Percentiles rank a stretch among this genome's conserved stretches.
These are phyloP conservation scores for Schizophyllum amplum DNA, from an alignment of 1,284 basidiomycete species.

Conservation along the genomic window DNA sequence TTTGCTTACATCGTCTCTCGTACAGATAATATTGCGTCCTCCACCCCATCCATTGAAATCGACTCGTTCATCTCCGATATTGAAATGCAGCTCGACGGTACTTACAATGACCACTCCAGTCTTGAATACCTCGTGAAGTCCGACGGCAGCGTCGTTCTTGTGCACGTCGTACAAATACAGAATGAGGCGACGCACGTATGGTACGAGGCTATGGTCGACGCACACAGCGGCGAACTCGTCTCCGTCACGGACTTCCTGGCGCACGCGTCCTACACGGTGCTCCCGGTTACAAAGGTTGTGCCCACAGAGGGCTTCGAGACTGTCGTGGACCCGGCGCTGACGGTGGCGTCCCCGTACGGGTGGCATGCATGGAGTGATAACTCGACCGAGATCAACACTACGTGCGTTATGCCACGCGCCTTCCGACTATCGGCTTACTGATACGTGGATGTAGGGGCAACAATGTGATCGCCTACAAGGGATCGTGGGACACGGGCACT, in stretches of 20 bases:
- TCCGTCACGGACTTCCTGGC: slow-evolving; percentile 44
- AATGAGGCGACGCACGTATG: slow-evolving; percentile 44
- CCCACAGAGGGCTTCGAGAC: slow-evolving; percentile 25
- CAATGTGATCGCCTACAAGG: slow-evolving; percentile 29
- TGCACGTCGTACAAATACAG: slow-evolving; percentile 48
- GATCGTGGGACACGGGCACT: slow-evolving; percentile 15
- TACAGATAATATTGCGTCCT: slow-evolving; percentile 26
- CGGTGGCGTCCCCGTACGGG: slow-evolving; percentile 13
- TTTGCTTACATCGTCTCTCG: background rate
- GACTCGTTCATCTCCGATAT: slow-evolving; percentile 28
- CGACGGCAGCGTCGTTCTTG: slow-evolving; percentile 40
- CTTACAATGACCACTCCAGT: slow-evolving; percentile 30
- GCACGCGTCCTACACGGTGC: slow-evolving; percentile 30
- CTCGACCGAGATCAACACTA: slow-evolving; percentile 13
- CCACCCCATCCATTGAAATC: slow-evolving; percentile 23
- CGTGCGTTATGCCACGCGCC: slow-evolving; percentile 4
- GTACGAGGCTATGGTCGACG: slow-evolving; percentile 60
- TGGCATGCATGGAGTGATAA: slow-evolving; percentile 12
- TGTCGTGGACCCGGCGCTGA: slow-evolving; percentile 26
- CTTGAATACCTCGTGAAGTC: slow-evolving; percentile 38
- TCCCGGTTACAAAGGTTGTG: slow-evolving; percentile 26
- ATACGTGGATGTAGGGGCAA: slow-evolving; percentile 22
- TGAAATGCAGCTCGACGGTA: slow-evolving; percentile 31
- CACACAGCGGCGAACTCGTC: slow-evolving; percentile 41
- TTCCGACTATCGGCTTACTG: background rate